Base-by-base conservation (phyloP, 441 rosid species). In the Gossypium laxum region DNA sequence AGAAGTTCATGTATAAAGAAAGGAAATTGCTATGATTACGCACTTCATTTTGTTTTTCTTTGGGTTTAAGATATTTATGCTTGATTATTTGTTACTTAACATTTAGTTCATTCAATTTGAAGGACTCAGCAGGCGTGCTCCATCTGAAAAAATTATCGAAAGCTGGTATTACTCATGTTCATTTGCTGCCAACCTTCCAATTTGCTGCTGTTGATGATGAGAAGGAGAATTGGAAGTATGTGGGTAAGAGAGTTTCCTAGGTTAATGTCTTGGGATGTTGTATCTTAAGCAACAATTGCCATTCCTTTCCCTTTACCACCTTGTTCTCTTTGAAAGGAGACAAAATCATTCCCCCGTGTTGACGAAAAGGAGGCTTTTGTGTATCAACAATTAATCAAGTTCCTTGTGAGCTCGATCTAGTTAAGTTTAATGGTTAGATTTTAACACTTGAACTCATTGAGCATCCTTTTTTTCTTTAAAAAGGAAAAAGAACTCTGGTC, bases 91-190 rank as follows among this genome's bases (percentile, higher is more conserved):
- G 8, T 56, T 3, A 2, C 69, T 68, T 80, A 74, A 72, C 56
- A 50, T 55, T 65, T 51, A 64, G 60, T 18, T 21, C 55, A 38
- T 77, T 70, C 55, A 74, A 21, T 75, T 76, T 80, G 76, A 84
- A 93, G 96, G 89, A 90, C 75, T 90, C 96, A 67, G 91, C 91
- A 62, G 93, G 96, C 43, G 69, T 89, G 70, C 82, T 50, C 70
- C 97, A 93, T 82, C 85, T 91, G 66, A 86, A 87, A 82, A 89
- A 89, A 77, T 82, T 93, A 79, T 88, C 91, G 57, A 79, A 81
- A 76, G 95, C 98, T 79, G 98, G 98, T 72, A 76, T 93, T 73
- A 90, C 89, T 80, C 97, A 93, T 77, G 80, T 93, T 73, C 98
- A 93, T 80, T 83, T 91, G 79, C 86, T 93, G 76, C 98, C 98